phyloP scores from a whole-genome alignment of 495 filamentous ascomycete species.

The Paragyromitra xinjiangensis region DNA sequence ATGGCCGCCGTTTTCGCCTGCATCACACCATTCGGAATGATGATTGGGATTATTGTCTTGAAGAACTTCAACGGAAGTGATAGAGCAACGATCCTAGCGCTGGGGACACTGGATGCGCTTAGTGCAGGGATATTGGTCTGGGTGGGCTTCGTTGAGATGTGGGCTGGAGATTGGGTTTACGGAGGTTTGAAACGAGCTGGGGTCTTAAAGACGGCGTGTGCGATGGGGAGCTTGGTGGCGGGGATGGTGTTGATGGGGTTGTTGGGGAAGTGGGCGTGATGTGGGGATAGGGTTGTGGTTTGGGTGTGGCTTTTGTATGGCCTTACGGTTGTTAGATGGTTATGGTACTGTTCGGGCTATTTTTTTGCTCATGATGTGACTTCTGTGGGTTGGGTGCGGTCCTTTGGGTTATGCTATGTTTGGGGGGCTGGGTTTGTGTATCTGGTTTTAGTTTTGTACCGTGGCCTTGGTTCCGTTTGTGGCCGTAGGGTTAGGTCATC shows the following conservation, averaged over 20 bases:
- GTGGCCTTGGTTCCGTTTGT: background rate
- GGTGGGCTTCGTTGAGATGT: conserved; percentile 70
- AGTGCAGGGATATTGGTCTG: conserved; percentile 69
- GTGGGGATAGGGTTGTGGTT: background rate
- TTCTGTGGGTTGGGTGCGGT: background rate
- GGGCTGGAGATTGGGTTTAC: conserved; percentile 66
- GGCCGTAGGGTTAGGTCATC: too few relatives aligned
- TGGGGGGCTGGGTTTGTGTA: background rate
- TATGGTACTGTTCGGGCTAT: background rate
- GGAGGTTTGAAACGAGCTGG: conserved; percentile 59
- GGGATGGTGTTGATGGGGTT: conserved; percentile 62
- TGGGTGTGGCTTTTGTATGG: too few relatives aligned
- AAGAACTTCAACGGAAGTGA: conserved; percentile 68
- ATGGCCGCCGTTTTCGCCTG: conserved; percentile 65
- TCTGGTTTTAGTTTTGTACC: too few relatives aligned
- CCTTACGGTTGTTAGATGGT: too few relatives aligned
- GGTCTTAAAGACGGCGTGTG: conserved; percentile 54
- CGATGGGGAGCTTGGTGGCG: conserved; percentile 53
- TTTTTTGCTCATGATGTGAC: background rate
- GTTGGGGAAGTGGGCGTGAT: conserved; percentile 63
- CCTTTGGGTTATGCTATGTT: background rate
- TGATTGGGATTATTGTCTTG: conserved; percentile 67
- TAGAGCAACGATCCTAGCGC: conserved; percentile 64
- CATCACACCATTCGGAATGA: conserved; percentile 70
- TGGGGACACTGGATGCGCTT: conserved; percentile 68